phyloP scores from a whole-genome alignment of 805 yeast species.

The Pichia deserticola region DNA sequence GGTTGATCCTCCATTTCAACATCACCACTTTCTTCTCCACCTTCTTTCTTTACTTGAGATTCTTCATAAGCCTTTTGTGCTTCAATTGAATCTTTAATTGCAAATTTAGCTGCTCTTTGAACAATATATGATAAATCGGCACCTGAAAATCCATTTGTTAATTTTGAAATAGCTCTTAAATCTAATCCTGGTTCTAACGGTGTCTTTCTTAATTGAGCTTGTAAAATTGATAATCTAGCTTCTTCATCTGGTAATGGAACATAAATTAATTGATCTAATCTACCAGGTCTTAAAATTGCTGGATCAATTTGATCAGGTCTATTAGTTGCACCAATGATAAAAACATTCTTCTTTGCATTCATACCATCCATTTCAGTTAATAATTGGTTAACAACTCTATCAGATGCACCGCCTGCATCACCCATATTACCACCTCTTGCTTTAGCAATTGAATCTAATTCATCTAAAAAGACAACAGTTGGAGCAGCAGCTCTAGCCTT shows the following conservation, averaged over 20 bases:
- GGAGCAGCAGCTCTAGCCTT: constrained; percentile 99
- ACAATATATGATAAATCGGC: constrained; percentile 96
- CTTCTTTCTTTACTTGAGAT: constrained; percentile 45
- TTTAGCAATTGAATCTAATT: constrained; percentile 95
- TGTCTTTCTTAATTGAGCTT: constrained; percentile 95
- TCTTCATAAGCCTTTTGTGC: constrained; percentile 51
- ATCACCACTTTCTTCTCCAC: constrained; percentile 32
- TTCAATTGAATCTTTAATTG: constrained; percentile 95
- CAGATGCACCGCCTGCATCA: constrained; percentile 96
- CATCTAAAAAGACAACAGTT: constrained; percentile 96
- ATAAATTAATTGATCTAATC: constrained; percentile 96
- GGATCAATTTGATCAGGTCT: constrained; percentile 99
- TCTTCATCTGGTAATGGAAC: constrained; percentile 97
- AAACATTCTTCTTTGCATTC: constrained; percentile 98
- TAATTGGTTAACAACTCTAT: constrained; percentile 92
- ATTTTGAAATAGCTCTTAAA: constrained; percentile 79
- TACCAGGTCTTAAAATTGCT: constrained; percentile 96
- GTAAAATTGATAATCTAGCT: constrained; percentile 87
- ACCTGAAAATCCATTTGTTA: constrained; percentile 98
- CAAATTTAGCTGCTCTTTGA: constrained; percentile 97
- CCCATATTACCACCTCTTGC: constrained; percentile 89
- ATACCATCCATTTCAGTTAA: constrained; percentile 99
- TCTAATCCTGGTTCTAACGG: constrained; percentile 97
- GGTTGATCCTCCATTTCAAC: constrained; percentile 56
- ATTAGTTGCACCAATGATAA: constrained; percentile 98